These are phyloP conservation scores for Senna tora DNA, from an alignment of 306 rosid genomes.

Conservation along the genomic window DNA sequence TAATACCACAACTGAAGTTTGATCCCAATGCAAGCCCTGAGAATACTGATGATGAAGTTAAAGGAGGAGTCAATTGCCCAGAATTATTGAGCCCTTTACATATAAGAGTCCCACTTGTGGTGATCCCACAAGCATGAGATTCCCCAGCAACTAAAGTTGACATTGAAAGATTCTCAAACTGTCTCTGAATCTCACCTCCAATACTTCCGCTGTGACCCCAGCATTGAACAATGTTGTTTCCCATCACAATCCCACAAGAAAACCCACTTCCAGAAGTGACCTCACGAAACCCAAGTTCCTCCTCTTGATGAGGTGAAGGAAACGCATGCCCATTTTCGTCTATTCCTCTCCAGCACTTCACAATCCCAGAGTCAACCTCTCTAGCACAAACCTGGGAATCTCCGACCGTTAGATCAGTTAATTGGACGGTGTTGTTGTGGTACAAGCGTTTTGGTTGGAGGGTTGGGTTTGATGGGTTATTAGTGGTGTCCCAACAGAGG, in stretches of 20 bases:
- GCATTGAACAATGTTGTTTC: conserved; percentile 36
- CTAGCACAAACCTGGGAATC: conserved; percentile 54
- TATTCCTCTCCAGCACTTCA: conserved; percentile 53
- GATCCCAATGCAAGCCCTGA: conserved; percentile 48
- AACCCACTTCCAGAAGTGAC: conserved; percentile 48
- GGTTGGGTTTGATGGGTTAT: not conserved
- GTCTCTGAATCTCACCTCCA: conserved; percentile 36
- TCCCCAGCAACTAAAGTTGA: conserved; percentile 46
- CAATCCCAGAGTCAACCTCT: conserved; percentile 46
- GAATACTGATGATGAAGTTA: conserved; percentile 32
- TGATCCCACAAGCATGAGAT: conserved; percentile 57
- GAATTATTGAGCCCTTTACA: conserved; percentile 46
- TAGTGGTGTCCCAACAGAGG: conserved; percentile 56
- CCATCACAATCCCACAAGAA: conserved; percentile 47
- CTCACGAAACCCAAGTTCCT: conserved; percentile 29
- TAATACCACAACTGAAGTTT: conserved; percentile 48
- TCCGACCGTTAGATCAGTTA: conserved; percentile 52
- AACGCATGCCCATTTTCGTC: conserved; percentile 17
- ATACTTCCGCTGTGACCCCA: conserved; percentile 45
- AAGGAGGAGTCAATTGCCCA: conserved; percentile 43
- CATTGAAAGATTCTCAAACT: conserved; percentile 45
- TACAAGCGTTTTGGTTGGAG: conserved; percentile 37
- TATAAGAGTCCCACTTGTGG: conserved; percentile 40
- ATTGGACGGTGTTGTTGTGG: conserved; percentile 29
- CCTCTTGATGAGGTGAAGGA: conserved; percentile 35